Conservation (phyloP, 305 asterid genomes). For the Fraxinus angustifolia region DNA sequence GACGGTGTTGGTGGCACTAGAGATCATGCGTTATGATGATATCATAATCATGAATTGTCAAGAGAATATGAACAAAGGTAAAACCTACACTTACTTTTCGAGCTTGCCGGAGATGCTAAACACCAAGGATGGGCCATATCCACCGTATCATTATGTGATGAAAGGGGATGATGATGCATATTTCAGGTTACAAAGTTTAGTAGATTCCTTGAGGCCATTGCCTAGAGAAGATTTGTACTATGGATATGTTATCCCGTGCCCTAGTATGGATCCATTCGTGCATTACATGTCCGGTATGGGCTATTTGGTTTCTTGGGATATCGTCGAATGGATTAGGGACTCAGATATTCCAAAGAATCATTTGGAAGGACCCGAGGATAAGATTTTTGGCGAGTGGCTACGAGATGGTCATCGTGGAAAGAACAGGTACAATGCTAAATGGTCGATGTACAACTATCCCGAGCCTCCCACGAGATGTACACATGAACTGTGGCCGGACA, state of each 20-base stretch:
- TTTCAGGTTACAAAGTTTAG: conserved; percentile 55
- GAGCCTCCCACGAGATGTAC: conserved; percentile 74
- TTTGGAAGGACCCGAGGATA: conserved; percentile 72
- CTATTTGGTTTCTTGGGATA: conserved; percentile 82
- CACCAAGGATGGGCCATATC: conserved; percentile 29
- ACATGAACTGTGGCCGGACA: conserved; percentile 87
- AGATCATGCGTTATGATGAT: conserved; percentile 78
- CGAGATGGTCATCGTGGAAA: conserved; percentile 63
- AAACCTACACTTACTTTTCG: conserved; percentile 76
- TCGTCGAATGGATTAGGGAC: conserved; percentile 67
- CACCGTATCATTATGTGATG: conserved; percentile 83
- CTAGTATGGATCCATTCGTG: conserved; percentile 79
- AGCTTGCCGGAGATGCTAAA: conserved; percentile 59
- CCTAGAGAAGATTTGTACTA: conserved; percentile 68
- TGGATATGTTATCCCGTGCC: conserved; percentile 83
- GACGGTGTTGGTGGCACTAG: conserved; percentile 64
- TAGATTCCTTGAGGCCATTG: conserved; percentile 52
- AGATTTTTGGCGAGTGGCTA: conserved; percentile 70
- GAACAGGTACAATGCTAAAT: conserved; percentile 77
- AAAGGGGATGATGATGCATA: conserved; percentile 80
- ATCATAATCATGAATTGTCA: conserved; percentile 71
- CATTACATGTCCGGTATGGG: conserved; percentile 98
- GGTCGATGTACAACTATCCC: conserved; percentile 91
- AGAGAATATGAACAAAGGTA: conserved; percentile 88
- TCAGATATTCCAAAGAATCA: conserved; percentile 64